Conservation (phyloP, 345 rosid genomes). For the Limnanthes douglasii region DNA sequence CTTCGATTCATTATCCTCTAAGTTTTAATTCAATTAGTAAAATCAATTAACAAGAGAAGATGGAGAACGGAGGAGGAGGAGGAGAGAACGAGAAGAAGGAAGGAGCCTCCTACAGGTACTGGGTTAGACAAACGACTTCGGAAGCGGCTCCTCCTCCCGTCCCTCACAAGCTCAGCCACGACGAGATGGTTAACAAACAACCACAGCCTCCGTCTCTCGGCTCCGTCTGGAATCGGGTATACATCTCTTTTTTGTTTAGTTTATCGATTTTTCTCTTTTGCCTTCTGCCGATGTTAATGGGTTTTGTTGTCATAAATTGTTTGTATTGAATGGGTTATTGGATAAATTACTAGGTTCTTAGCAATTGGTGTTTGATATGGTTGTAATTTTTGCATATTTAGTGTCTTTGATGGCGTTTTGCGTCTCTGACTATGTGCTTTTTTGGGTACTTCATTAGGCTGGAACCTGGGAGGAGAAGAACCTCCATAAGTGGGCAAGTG, state of each 20-base stretch:
- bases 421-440: neutral
- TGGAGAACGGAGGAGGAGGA: constrained; percentile 28
- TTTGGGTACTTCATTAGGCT: constrained; percentile 26
- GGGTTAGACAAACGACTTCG: constrained; percentile 59
- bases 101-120: constrained; percentile 56
- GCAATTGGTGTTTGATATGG: neutral
- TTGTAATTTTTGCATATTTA: neutral
- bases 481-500: constrained; percentile 74
- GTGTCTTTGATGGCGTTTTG: neutral
- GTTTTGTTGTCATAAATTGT: neutral
- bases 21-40: no score
- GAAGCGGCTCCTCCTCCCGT: constrained; percentile 81
- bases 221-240: constrained; percentile 76
- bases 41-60: no score
- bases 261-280: neutral
- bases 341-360: neutral
- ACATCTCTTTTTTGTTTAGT: neutral
- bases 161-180: constrained; percentile 40
- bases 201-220: constrained; percentile 36
- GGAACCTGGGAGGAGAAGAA: constrained; percentile 98
- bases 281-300: neutral
- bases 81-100: constrained; percentile 18
- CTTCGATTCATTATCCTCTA: no score
- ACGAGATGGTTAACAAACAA: constrained; percentile 15
- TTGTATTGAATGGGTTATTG: neutral